Base-by-base conservation (phyloP, 129 eudicot species). In the Oenanthe sinensis region DNA sequence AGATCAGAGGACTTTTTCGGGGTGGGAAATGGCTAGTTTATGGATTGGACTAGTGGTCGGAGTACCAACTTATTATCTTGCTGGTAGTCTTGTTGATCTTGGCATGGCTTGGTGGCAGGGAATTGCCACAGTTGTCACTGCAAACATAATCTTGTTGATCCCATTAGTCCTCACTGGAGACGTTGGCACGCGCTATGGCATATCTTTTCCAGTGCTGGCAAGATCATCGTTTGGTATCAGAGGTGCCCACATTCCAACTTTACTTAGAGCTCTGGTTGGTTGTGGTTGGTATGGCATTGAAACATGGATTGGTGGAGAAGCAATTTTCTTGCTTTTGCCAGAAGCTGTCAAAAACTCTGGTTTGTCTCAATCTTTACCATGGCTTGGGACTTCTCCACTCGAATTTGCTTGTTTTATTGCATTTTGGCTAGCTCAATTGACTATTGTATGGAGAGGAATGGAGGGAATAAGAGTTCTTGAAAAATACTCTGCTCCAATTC, bases 31-130 rank as follows among this genome's bases (percentile, higher is more conserved):
- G 93, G 92, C 94, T 30, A 89, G 91, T 80, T 80, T 94, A 1
- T 94, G 98, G 98, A 80, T 94, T 26, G 98, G 97, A 10, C 85
- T 94, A 9, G 98, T 94, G 20, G 98, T 94, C 22, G 97, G 97
- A 17, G 98, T 94, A 1, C 98, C 98, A 24, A 63, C 96, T 3
- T 94, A 91, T 70, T 94, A 94, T 88, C 89, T 94, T 6, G 98
- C 98, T 14, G 98, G 98, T 0, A 89, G 96, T 86, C 90, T 94
- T 8, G 98, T 94, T 77, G 98, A 94, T 80, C 91, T 94, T 24
- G 98, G 98, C 5, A 94, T 94, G 98, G 80, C 98, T 14, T 94
- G 97, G 97, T 94, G 97, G 97, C 98, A 94, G 79, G 98, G 97
- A 3, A 91, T 94, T 71, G 86, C 92, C 46, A 94, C 97, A 5